A percentile compares a stretch with the other conserved stretches of the same genome.
These are phyloP conservation scores for Aureobasidium mangrovei DNA, from an alignment of 2,329 filamentous ascomycete genomes.

Conservation along the genomic window DNA sequence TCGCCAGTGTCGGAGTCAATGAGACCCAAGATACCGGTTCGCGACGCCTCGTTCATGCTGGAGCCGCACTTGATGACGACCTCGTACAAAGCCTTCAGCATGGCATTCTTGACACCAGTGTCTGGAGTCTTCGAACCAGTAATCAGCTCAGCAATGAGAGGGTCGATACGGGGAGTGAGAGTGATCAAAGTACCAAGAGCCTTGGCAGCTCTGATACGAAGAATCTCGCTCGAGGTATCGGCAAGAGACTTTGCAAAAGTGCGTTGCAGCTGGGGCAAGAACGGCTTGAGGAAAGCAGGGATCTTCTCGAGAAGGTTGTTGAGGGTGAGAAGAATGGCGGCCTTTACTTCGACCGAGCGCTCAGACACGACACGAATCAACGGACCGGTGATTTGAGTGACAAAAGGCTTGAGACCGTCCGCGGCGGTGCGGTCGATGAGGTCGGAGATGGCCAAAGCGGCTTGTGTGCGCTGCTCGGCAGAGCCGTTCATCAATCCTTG, in stretches of 20 bases:
- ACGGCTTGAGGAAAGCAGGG: slow-evolving; percentile 87
- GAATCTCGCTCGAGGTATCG: slow-evolving; percentile 80
- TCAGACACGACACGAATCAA: slow-evolving; percentile 97
- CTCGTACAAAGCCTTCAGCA: slow-evolving; percentile 94
- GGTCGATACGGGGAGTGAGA: slow-evolving; percentile 88
- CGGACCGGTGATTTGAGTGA: slow-evolving; percentile 94
- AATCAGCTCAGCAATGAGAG: slow-evolving; percentile 83
- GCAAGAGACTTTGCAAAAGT: slow-evolving; percentile 95
- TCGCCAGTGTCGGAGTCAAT: slow-evolving; percentile 80
- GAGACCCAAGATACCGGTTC: slow-evolving; percentile 72
- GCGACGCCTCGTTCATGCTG: slow-evolving; percentile 90
- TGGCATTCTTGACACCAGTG: slow-evolving; percentile 79
- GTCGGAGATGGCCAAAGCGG: slow-evolving; percentile 89
- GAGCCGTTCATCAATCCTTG: slow-evolving; percentile 97
- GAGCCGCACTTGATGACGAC: slow-evolving; percentile 89
- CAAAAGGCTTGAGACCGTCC: slow-evolving; percentile 82
- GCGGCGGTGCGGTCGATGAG: slow-evolving; percentile 88
- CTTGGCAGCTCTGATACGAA: slow-evolving; percentile 83
- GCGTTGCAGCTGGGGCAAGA: slow-evolving; percentile 89
- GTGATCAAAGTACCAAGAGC: slow-evolving; percentile 93
- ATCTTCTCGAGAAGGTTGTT: slow-evolving; percentile 97
- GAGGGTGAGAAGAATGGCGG: slow-evolving; percentile 84
- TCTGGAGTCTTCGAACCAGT: slow-evolving; percentile 91
- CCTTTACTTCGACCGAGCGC: slow-evolving; percentile 90
- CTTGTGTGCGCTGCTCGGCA: slow-evolving; percentile 80